phyloP scores from a whole-genome alignment of 2,329 filamentous ascomycete genomes.

The Nectriaceae sp. region DNA sequence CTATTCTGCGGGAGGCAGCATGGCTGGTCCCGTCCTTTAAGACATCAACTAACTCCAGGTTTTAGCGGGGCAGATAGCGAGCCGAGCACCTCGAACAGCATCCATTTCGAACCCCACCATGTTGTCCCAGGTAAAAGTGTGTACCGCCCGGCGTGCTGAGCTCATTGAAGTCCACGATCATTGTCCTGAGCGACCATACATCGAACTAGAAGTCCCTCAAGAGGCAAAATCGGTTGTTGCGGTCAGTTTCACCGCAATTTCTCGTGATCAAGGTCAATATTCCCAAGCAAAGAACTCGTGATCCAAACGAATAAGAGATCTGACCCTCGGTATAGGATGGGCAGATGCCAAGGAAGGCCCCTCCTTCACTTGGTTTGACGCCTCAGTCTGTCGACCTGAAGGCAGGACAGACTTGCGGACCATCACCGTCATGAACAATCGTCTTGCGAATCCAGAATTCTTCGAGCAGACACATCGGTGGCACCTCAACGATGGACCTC shows the following conservation, averaged over 20 bases:
- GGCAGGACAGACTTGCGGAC: conserved; percentile 16
- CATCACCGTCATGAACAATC: conserved; percentile 11
- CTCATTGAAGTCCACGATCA: conserved; percentile 16
- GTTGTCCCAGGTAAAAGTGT: too few relatives aligned
- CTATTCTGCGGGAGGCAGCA: too few relatives aligned
- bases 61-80: too few relatives aligned
- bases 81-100: too few relatives aligned
- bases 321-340: conserved; percentile 7
- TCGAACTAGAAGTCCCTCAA: conserved; percentile 14
- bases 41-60: too few relatives aligned
- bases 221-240: conserved; percentile 12
- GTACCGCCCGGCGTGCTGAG: conserved; percentile 9
- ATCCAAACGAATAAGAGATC: rapidly evolving
- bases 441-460: conserved; percentile 6
- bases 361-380: conserved; percentile 21
- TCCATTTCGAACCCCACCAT: too few relatives aligned
- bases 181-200: conserved; percentile 14
- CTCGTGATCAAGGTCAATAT: conserved; percentile 16
- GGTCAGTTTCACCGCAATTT: conserved; percentile 10
- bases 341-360: conserved; percentile 11
- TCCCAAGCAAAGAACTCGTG: background rate
- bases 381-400: conserved; percentile 13
- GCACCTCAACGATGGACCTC: conserved; percentile 5
- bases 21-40: too few relatives aligned
- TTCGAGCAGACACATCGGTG: conserved; percentile 3